Evolutionary conservation across 164 flowering plant genomes (phyloP), one percentile per base, ranked within the genome.

Genomic region (Pachysandra terminalis): DNA sequence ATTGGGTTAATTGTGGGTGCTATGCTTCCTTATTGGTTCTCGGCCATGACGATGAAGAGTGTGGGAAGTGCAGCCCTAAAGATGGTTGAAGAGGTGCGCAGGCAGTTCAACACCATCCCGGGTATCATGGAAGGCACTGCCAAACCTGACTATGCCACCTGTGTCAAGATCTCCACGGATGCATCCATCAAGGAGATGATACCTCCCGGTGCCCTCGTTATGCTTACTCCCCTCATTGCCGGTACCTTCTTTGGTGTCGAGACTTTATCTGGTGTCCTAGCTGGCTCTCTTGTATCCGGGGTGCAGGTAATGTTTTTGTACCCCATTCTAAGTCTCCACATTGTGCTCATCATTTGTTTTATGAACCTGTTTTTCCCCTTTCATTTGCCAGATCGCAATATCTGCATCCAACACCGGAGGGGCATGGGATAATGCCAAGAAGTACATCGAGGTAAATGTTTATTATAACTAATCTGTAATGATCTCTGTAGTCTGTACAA

Each of bases 341-440:
- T 45, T 45, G 51, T 45, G 10, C 17, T 1, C 51, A 12, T 45
- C 10, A 12, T 45, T 5, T 45, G 2, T 5, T 45, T 45, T 15
- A 5, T 45, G 6, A 45, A 12, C 15, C 10, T 45, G 16, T 9
- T 3, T n/a, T 56, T 10, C 64, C 51, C 24, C 48, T 24, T 10
- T n/a, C 5, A 35, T 60, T 54, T 24, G 2, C 26, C 79, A 90
- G 93, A 75, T 87, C 73, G 91, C 93, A 7, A 88, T 90, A 62
- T 86, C 96, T 61, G 91, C 91, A n/a, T 88, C 93, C 59, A 90
- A 85, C 82, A 88, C 96, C 37, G 93, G 93, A 32, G 96, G 91
- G 65, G 96, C 96, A 40, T 90, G 93, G 96, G 96, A 90, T 68
- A 90, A 90, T 74, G 96, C 96, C 66, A 90, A 90, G 85, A 90